These are phyloP conservation scores for Parsonsia alboflavescens DNA, from an alignment of 257 asterid species.

Conservation along the genomic window DNA sequence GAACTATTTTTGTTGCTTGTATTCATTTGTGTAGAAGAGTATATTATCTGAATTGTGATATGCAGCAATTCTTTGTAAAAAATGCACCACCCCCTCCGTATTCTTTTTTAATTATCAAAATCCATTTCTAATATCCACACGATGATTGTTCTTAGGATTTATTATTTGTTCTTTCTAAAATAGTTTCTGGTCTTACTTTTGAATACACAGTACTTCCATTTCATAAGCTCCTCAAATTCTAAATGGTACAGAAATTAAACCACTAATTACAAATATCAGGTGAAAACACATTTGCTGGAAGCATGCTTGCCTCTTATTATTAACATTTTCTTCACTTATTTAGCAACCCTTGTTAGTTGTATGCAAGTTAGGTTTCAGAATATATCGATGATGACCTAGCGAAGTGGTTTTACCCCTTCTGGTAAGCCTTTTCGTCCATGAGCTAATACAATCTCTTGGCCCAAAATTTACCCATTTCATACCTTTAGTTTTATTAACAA, in stretches of 20 bases:
- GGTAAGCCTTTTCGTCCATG: background rate
- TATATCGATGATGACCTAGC: background rate
- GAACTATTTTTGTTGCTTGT: background rate
- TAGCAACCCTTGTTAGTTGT: background rate
- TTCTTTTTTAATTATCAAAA: conserved; percentile 1
- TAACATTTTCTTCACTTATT: background rate
- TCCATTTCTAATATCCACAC: background rate
- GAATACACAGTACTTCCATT: background rate
- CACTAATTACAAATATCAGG: background rate
- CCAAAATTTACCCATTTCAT: background rate
- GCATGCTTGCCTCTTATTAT: background rate
- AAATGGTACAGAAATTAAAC: background rate
- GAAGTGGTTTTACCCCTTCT: background rate
- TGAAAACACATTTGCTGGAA: background rate
- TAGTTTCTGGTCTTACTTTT: background rate
- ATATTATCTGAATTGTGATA: background rate
- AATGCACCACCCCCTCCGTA: background rate
- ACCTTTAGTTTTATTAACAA: background rate
- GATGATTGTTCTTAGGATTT: background rate
- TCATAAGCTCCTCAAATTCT: background rate
- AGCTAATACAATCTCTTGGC: background rate
- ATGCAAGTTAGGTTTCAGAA: background rate
- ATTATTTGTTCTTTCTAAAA: background rate
- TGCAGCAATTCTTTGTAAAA: background rate
- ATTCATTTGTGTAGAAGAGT: background rate